Percentiles rank a stretch among this genome's conserved stretches.
phyloP scores from a whole-genome alignment of 805 yeast species.

The Lipomyces japonicus region DNA sequence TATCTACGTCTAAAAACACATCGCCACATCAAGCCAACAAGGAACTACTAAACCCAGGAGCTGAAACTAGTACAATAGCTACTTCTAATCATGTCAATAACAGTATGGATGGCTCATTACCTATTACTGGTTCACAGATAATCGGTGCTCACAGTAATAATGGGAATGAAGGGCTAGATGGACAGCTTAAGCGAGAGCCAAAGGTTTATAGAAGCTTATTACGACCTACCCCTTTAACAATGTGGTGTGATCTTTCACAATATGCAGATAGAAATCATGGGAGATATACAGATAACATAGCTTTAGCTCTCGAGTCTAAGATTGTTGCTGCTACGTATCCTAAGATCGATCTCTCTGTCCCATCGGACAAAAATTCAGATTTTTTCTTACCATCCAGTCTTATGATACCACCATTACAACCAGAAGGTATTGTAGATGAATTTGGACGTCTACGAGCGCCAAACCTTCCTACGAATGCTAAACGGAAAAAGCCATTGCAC shows the following conservation, averaged over 20 bases:
- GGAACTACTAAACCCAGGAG: no score
- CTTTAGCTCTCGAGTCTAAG: slow-evolving; percentile 84
- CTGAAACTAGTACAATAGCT: no score
- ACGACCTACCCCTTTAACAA: slow-evolving; percentile 73
- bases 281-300: slow-evolving; percentile 71
- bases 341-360: slow-evolving; percentile 69
- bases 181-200: slow-evolving; percentile 47
- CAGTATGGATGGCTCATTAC: no score
- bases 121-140: no score
- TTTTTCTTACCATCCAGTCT: slow-evolving; percentile 5
- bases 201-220: slow-evolving; percentile 72
- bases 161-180: no score
- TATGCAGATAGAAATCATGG: slow-evolving; percentile 69
- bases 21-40: no score
- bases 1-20: background rate
- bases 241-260: slow-evolving; percentile 73
- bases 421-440: slow-evolving; percentile 4
- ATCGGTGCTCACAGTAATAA: no score
- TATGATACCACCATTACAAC: slow-evolving; percentile 1
- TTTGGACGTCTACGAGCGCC: slow-evolving; percentile 29
- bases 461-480: slow-evolving; percentile 38
- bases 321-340: slow-evolving; percentile 73
- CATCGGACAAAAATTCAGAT: slow-evolving; percentile 43
- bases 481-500: slow-evolving; percentile 48
- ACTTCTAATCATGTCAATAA: no score